Conservation (phyloP, 345 rosid species). For the Eucalyptus brandiana region DNA sequence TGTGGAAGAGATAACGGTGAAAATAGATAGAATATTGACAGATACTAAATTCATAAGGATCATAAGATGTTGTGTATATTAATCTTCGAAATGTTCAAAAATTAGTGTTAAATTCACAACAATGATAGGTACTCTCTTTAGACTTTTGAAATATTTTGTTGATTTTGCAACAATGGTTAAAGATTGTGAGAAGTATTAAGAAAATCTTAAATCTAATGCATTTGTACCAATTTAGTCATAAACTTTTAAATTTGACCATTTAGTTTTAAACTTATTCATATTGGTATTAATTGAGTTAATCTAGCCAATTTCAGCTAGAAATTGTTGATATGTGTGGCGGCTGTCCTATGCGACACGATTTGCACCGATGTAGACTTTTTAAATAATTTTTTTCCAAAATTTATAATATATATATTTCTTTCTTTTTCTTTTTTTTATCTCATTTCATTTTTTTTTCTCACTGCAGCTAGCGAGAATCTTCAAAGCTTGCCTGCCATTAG, state of each 20-base stretch:
- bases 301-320: no score
- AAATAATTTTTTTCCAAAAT: no score
- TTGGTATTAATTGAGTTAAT: no score
- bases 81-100: background rate
- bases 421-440: no score
- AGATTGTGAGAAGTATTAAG: no score
- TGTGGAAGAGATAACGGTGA: background rate
- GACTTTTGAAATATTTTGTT: background rate
- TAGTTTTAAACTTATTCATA: no score
- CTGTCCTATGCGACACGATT: accelerated
- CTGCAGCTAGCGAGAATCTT: accelerated
- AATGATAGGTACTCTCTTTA: background rate
- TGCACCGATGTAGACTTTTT: no score
- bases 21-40: background rate
- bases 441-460: no score
- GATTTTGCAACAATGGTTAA: background rate
- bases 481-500: background rate
- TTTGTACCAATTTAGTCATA: no score
- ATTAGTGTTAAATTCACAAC: background rate
- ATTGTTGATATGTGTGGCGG: background rate
- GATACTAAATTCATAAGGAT: background rate
- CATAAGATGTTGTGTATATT: background rate
- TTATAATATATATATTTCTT: no score
- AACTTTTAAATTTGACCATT: no score
- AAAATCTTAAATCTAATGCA: no score